Conservation (phyloP, 1,139 yeast genomes). For the Taphrina wiesneri region DNA sequence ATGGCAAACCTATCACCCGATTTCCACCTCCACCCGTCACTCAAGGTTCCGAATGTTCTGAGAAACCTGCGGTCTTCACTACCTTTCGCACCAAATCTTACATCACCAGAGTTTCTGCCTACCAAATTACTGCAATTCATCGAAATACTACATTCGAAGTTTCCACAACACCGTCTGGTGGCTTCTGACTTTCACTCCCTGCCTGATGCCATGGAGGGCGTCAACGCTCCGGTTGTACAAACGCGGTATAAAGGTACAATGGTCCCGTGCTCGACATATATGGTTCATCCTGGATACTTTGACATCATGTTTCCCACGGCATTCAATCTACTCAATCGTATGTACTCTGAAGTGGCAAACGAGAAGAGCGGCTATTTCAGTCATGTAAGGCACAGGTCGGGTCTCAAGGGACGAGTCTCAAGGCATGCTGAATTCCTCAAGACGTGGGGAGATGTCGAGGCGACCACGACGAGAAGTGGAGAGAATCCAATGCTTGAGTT, state of each 20-base stretch:
- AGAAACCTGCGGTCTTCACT: constrained; percentile 48
- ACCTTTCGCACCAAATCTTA: constrained; percentile 68
- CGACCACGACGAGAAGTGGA: constrained; percentile 71
- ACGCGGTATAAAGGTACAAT: constrained; percentile 63
- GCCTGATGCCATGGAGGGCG: constrained; percentile 64
- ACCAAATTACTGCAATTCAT: constrained; percentile 70
- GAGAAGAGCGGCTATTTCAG: constrained; percentile 23
- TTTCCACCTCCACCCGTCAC: constrained; percentile 14
- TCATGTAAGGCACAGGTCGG: constrained; percentile 43
- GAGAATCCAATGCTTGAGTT: constrained; percentile 86
- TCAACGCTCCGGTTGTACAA: constrained; percentile 80
- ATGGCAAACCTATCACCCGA: not conserved
- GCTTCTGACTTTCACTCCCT: constrained; percentile 72
- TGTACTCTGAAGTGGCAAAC: constrained; percentile 57
- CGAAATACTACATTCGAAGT: constrained; percentile 61
- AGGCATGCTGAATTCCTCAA: constrained; percentile 66
- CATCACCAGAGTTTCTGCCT: constrained; percentile 80
- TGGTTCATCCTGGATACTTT: constrained; percentile 76
- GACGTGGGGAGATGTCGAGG: constrained; percentile 70
- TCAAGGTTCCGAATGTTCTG: constrained; percentile 44
- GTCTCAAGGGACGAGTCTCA: constrained; percentile 58
- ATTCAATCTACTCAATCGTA: constrained; percentile 60
- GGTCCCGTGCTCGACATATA: constrained; percentile 70
- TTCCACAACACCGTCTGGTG: constrained; percentile 73
- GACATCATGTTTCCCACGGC: constrained; percentile 88